Evolutionary conservation across 2,329 filamentous ascomycete species (phyloP), one percentile per base, ranked within the genome.

Genomic region (Venturia effusa): DNA sequence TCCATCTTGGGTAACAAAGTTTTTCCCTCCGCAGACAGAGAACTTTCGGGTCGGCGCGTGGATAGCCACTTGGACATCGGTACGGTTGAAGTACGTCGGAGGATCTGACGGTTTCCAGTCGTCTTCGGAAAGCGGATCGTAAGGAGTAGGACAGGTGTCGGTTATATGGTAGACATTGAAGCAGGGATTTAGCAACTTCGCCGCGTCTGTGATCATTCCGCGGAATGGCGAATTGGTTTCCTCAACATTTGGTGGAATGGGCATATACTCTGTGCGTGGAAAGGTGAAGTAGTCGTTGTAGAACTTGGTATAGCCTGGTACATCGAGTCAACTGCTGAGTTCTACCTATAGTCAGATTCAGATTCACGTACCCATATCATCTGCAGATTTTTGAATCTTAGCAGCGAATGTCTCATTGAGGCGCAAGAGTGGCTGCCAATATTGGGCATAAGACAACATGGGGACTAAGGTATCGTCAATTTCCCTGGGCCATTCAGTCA

Each of bases 21-120:
- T 66, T 8, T 57, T 55, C n/a, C 59, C 61, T n/a, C 43, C 54
- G 45, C 66, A 68, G 55, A 67, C 65, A 22, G 64, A 19, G 11
- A 43, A 51, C 19, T 66, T 63, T 37, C 67, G 64, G 41, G 65
- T 37, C 1, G 67, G 67, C 5, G 66, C 67, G 69, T 90, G 84
- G 70, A 90, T 83, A 1, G 87, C 87, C 13, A 76, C 74, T 70
- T 90, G 86, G 2, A 91, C 88, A 64, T 89, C 88, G 1, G 78
- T 77, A 5, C 87, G 84, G 76, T 90, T 84, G 74, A 90, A 90
- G 78, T 90, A 88, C 62, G 90, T 77, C 0, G 74, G 71, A 7
- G 40, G 63, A 13, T 64, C 40, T 24, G 66, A 65, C 17, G 63
- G 51, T 39, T 64, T 65, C 22, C 45, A 43, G 54, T 68, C 66